A percentile compares a stretch with the other conserved stretches of the same genome.
These are phyloP conservation scores for Fagopyrum homotropicum DNA, from an alignment of 148 eudicot species.

Conservation along the genomic window DNA sequence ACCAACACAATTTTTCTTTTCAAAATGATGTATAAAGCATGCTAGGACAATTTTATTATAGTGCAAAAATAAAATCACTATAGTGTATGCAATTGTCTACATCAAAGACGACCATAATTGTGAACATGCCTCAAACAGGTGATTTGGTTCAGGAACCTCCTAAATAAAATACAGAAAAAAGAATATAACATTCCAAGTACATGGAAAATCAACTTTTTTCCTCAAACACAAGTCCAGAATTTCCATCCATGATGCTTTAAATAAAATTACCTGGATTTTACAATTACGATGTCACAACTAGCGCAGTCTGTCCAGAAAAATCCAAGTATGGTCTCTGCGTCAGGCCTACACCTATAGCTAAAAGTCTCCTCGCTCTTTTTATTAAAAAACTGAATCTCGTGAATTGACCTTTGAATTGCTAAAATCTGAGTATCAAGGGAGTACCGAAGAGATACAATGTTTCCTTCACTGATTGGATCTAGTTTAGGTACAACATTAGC, in stretches of 20 bases:
- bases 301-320: slow-evolving; percentile 97
- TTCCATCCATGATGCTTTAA: slow-evolving; percentile 5
- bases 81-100: neutral
- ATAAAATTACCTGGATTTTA: slow-evolving; percentile 66
- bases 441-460: slow-evolving; percentile 62
- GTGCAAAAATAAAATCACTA: neutral
- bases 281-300: slow-evolving; percentile 71
- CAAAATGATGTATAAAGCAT: neutral
- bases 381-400: slow-evolving; percentile 75
- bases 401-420: slow-evolving; percentile 71
- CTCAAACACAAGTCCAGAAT: neutral
- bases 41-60: neutral
- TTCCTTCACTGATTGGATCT: slow-evolving; percentile 62
- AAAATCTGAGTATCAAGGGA: slow-evolving; percentile 70
- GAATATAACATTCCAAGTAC: slow-evolving; percentile 4
- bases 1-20: neutral
- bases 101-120: neutral
- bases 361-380: slow-evolving; percentile 56
- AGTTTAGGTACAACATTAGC: slow-evolving; percentile 46
- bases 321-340: slow-evolving; percentile 75
- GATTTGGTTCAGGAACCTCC: neutral
- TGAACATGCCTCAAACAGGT: neutral
- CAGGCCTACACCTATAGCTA: slow-evolving; percentile 59
- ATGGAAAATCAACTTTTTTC: neutral
- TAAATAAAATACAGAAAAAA: neutral